Evolutionary conservation across 2,329 filamentous ascomycete genomes (phyloP), one percentile per base, ranked within the genome.

Genomic region (Aureobasidium zeae): DNA sequence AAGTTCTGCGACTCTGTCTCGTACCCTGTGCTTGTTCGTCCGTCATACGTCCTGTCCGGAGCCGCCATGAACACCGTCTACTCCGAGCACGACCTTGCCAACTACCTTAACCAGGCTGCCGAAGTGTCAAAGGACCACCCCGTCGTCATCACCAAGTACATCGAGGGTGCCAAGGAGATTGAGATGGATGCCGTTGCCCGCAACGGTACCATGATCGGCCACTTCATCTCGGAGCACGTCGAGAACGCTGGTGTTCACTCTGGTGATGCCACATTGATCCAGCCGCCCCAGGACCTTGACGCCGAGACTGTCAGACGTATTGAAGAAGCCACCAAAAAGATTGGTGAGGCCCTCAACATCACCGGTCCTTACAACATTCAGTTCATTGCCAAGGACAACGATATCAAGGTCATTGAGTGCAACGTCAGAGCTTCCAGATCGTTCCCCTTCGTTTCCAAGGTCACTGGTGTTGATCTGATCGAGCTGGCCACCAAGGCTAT

Each of bases 41-140:
- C 91, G 3, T 96, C 91, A 0, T 98, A 98, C 58, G 91, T 98
- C 33, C 74, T 98, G 5, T 96, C 91, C 2, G 91, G 91, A 52
- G 91, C 91, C 35, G 91, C 91, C 13, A 98, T 98, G 91, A 98
- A 96, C 72, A 96, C 91, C 0, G 91, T 96, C 25, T 96, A 96
- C 70, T 95, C 89, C 0, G 81, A 93, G 68, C 83, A 89, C 60
- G 91, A 96, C 61, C 71, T 98, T 47, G 84, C 86, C 55, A 81
- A 74, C 57, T 96, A 93, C 64, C 73, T 98, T 32, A 77, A 84
- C 52, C 89, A 96, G 66, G 91, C 91, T 43, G 85, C 77, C 5
- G 88, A 94, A 52, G 91, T 98, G 34, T 96, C 91, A 5, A 80
- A 85, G 50, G 89, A 96, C 50, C 86, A 96, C 63, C 91, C 91